Evolutionary conservation across 805 yeast species (phyloP).

Genomic region (Starmerella scarabaei): DNA sequence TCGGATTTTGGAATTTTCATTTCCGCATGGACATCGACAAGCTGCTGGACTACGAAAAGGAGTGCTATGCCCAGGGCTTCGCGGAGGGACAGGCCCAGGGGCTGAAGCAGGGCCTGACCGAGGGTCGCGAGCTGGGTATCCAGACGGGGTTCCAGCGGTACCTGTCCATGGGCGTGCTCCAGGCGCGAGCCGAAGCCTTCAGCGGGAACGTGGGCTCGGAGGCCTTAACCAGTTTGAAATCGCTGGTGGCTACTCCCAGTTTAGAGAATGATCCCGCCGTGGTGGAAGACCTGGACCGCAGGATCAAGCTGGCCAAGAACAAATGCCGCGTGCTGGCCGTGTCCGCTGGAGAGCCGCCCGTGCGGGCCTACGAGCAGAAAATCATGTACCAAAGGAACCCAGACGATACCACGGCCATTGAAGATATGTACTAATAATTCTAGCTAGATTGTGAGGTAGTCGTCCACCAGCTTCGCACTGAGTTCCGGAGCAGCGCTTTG

Average conservation of each 20-base stretch:
- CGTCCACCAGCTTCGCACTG: slow-evolving; percentile 52
- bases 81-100: slow-evolving; percentile 58
- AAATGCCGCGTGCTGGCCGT: slow-evolving; percentile 43
- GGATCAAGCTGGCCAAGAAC: slow-evolving; percentile 44
- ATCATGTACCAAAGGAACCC: slow-evolving; percentile 22
- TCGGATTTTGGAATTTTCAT: no score
- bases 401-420: slow-evolving; percentile 26
- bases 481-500: slow-evolving; percentile 56
- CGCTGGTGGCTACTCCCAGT: slow-evolving; percentile 24
- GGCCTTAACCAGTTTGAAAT: slow-evolving; percentile 21
- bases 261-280: slow-evolving; percentile 40
- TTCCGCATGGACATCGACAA: slow-evolving; percentile 18
- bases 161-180: slow-evolving; percentile 54
- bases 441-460: slow-evolving; percentile 45
- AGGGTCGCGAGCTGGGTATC: slow-evolving; percentile 74
- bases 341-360: slow-evolving; percentile 19
- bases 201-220: slow-evolving; percentile 7
- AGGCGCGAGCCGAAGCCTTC: slow-evolving; percentile 36
- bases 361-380: slow-evolving; percentile 29
- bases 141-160: slow-evolving; percentile 31
- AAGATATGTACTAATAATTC: slow-evolving; percentile 23
- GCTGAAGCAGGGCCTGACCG: slow-evolving; percentile 43
- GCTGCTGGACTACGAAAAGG: slow-evolving; percentile 18
- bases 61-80: slow-evolving; percentile 51
- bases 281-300: slow-evolving; percentile 43